phyloP scores from a whole-genome alignment of 768 basidiomycete species.

The Hydnomerulius pinastri region DNA sequence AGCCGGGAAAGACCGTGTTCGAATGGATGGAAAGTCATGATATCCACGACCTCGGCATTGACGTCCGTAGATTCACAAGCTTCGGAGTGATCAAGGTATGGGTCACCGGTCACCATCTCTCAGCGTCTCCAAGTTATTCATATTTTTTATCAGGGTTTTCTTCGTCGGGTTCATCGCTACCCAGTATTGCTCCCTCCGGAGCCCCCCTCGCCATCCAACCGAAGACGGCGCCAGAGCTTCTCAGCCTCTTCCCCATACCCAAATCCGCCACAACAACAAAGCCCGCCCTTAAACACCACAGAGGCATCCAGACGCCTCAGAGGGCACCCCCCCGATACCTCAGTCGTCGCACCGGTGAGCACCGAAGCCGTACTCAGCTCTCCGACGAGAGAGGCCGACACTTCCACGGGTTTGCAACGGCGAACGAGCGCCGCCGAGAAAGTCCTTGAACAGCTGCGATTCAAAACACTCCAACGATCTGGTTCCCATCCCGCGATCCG shows the following conservation, averaged over 20 bases:
- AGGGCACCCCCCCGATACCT: constrained; percentile 25
- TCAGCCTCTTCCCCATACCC: constrained; percentile 16
- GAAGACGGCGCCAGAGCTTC: constrained; percentile 33
- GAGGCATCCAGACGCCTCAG: constrained; percentile 18
- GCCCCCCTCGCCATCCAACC: constrained; percentile 20
- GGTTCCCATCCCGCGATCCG: constrained; percentile 20
- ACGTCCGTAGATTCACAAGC: constrained; percentile 91
- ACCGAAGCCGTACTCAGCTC: constrained; percentile 26
- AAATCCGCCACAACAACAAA: constrained; percentile 11
- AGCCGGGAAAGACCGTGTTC: constrained; percentile 78
- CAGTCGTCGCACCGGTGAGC: constrained; percentile 17
- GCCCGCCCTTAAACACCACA: constrained; percentile 6
- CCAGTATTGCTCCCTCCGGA: constrained; percentile 66
- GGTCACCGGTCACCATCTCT: neutral
- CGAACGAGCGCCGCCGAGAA: constrained; percentile 68
- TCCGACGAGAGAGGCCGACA: constrained; percentile 37
- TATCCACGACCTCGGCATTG: constrained; percentile 74
- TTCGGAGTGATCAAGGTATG: constrained; percentile 94
- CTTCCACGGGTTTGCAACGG: constrained; percentile 34
- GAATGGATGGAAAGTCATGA: constrained; percentile 86
- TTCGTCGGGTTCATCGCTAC: constrained; percentile 92
- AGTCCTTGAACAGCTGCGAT: constrained; percentile 64
- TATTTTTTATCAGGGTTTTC: constrained; percentile 63
- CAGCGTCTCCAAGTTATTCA: neutral
- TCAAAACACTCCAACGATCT: constrained; percentile 53